These are phyloP conservation scores for Naegleria fowleri DNA, from an alignment of 208 protist genomes.

Conservation along the genomic window DNA sequence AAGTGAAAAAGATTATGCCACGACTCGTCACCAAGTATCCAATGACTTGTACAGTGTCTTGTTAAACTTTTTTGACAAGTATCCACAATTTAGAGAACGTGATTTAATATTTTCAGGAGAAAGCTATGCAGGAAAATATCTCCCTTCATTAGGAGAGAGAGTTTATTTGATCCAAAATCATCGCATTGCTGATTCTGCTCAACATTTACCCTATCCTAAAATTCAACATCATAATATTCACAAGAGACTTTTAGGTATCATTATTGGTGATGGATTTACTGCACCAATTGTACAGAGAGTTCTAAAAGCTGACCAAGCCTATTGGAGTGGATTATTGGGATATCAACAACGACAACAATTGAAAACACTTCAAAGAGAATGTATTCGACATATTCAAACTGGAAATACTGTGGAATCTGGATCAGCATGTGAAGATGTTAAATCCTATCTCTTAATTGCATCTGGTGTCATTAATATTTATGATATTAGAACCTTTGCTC, in stretches of 20 bases:
- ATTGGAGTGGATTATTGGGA: not conserved
- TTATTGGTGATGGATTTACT: not conserved
- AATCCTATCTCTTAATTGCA: slow-evolving; percentile 35
- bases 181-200: slow-evolving; percentile 35
- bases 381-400: not conserved
- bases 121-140: slow-evolving; percentile 25
- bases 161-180: not conserved
- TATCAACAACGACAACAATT: not conserved
- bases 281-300: not conserved
- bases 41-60: slow-evolving; percentile 36
- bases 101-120: not conserved
- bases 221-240: slow-evolving; percentile 1
- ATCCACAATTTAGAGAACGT: slow-evolving; percentile 35
- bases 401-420: not conserved
- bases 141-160: not conserved
- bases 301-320: slow-evolving; percentile 1
- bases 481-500: slow-evolving; percentile 32
- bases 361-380: not conserved
- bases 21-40: slow-evolving; percentile 39
- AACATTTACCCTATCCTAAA: slow-evolving; percentile 38
- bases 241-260: not conserved
- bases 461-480: slow-evolving; percentile 42
- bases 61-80: slow-evolving; percentile 39
- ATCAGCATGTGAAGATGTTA: not conserved
- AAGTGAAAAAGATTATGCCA: slow-evolving; percentile 33